Percentiles rank a stretch among this genome's conserved stretches.
These are phyloP conservation scores for Botrytis fragariae DNA, from an alignment of 2,329 filamentous ascomycete species.

Conservation along the genomic window DNA sequence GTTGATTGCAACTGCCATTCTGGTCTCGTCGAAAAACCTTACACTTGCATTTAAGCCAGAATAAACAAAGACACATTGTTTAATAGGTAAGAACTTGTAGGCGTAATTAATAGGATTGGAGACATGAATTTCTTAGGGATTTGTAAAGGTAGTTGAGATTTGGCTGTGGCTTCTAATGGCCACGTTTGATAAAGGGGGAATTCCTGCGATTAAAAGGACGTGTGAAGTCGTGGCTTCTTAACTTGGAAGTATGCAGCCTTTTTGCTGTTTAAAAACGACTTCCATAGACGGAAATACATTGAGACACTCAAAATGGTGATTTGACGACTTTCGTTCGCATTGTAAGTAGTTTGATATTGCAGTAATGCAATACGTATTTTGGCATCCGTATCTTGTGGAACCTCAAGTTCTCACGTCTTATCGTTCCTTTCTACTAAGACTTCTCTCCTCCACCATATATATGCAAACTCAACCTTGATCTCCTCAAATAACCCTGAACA, in stretches of 20 bases:
- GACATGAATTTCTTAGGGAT: background rate
- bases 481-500: conserved; percentile 67
- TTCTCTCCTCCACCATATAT: background rate
- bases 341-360: background rate
- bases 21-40: background rate
- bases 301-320: background rate
- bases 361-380: background rate
- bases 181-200: background rate
- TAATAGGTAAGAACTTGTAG: background rate
- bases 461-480: background rate
- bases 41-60: conserved; percentile 1
- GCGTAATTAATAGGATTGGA: no score
- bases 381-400: background rate
- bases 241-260: background rate
- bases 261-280: background rate
- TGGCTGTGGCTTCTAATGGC: background rate
- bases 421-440: background rate
- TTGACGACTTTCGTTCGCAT: background rate
- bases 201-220: background rate
- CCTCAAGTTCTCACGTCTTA: no score
- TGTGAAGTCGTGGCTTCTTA: background rate
- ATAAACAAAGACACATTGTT: background rate
- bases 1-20: background rate
- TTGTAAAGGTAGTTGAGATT: background rate
- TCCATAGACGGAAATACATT: background rate